Percentiles rank a stretch among this genome's conserved stretches.
Evolutionary conservation across 192 early-diverging fungal species (phyloP).

Genomic region (Entomortierella beljakovae): DNA sequence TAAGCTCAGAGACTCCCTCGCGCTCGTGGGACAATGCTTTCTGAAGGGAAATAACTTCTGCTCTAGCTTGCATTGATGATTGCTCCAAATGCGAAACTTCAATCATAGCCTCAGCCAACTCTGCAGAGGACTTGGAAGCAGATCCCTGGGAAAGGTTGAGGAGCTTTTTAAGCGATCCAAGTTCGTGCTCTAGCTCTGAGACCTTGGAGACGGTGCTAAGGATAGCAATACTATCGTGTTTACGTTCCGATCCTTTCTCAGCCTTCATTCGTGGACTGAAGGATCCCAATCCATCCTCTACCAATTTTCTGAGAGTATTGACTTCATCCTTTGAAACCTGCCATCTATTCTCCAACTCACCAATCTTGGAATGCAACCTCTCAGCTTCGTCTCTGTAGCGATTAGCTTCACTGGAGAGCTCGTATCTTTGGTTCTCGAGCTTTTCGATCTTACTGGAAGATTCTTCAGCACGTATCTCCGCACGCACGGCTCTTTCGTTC

Average conservation of each 20-base stretch:
- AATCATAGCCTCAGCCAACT: constrained; percentile 57
- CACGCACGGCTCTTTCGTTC: constrained; percentile 50
- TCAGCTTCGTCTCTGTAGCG: constrained; percentile 43
- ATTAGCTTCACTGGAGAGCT: constrained; percentile 50
- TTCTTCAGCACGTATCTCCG: constrained; percentile 50
- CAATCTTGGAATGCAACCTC: constrained; percentile 48
- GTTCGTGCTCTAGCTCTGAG: constrained; percentile 54
- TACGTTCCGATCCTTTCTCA: constrained; percentile 18
- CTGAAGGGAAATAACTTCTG: constrained; percentile 56
- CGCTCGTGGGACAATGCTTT: constrained; percentile 55
- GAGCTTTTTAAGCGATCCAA: constrained; percentile 39
- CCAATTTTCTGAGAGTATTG: constrained; percentile 52
- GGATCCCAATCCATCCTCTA: constrained; percentile 57
- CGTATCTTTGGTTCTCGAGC: constrained; percentile 33
- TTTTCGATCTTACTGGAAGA: constrained; percentile 52
- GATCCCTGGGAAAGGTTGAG: constrained; percentile 40
- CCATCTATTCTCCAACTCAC: constrained; percentile 55
- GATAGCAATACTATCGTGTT: constrained; percentile 52
- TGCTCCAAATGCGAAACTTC: constrained; percentile 60
- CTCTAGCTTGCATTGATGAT: constrained; percentile 56
- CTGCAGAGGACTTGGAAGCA: constrained; percentile 46
- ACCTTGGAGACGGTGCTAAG: constrained; percentile 51
- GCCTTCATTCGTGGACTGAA: constrained; percentile 38
- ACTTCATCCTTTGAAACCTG: constrained; percentile 57
- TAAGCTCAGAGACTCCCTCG: constrained; percentile 22